Base-by-base conservation (phyloP, 345 rosid species). In the Hibiscus tridactylites region DNA sequence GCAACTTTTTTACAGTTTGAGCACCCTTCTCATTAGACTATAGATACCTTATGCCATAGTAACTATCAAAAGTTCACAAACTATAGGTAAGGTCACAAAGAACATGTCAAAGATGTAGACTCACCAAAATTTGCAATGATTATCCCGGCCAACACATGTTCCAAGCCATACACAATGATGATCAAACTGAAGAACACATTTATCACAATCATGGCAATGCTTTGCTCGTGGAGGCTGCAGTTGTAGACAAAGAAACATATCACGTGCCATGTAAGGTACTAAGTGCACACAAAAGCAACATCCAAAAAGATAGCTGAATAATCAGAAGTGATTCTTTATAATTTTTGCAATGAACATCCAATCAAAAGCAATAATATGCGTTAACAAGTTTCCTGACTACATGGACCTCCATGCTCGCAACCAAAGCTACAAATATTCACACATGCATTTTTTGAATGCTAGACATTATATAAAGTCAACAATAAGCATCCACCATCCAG, bases 131-230 rank as follows among this genome's bases (percentile, higher is more conserved):
- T 82, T 90, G 82, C 92, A 86, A 82, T 96, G 99, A 79, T 96
- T 96, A 70, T 85, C 87, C 91, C 83, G 91, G 71, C 98, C 99
- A 68, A 92, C 80, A 82, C 99, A 96, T 29, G 98, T 86, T 61
- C 99, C 98, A 17, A 96, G 88, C 99, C 99, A 96, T 74, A 92
- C 96, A 81, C 99, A 96, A 73, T 96, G 99, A 77, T 92, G 99
- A 86, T 96, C 99, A 83, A 96, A 96, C 87, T 96, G 96, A 82
- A 96, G 98, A 85, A 92, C 96, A 65, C 99, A 96, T 84, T 79
- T 91, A 71, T 92, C 96, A 80, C 99, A 96, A 78, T 96, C 99
- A 82, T 89, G 93, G 78, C 99, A 96, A 82, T 92, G 99, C 80
- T 92, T 96, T 71, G 98, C 85, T 79, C 99, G 85, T 42, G 95